These are phyloP conservation scores for Fonsecaea monophora DNA, from an alignment of 2,329 filamentous ascomycete species.

Conservation along the genomic window DNA sequence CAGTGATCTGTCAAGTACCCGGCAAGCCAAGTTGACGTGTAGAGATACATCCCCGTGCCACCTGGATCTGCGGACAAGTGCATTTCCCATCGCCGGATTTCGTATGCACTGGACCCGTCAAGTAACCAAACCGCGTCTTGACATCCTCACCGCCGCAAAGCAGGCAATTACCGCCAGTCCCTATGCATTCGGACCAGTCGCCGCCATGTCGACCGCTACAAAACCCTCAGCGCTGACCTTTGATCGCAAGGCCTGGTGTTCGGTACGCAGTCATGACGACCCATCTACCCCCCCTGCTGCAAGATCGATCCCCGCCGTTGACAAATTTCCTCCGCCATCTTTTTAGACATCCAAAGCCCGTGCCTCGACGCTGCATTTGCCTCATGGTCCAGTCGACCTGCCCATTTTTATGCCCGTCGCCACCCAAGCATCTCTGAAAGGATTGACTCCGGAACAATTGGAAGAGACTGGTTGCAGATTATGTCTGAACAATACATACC, in stretches of 20 bases:
- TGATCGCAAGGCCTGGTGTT: slow-evolving; percentile 78
- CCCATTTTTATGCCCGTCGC: slow-evolving; percentile 99
- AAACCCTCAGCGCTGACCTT: slow-evolving; percentile 71
- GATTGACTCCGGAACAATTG: slow-evolving; percentile 88
- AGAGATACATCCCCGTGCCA: slow-evolving; percentile 29
- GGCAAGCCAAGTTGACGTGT: slow-evolving; percentile 19
- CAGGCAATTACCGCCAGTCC: slow-evolving; percentile 19
- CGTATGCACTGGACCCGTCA: slow-evolving; percentile 31
- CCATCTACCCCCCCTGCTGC: slow-evolving; percentile 13
- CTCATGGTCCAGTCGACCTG: slow-evolving; percentile 87
- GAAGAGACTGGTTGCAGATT: slow-evolving; percentile 87
- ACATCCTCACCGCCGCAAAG: slow-evolving; percentile 36
- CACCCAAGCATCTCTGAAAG: slow-evolving; percentile 94
- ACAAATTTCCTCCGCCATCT: slow-evolving; percentile 22
- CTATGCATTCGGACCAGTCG: slow-evolving; percentile 33
- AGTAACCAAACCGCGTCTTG: slow-evolving; percentile 27
- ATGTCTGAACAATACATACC: slow-evolving; percentile 98
- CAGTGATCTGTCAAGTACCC: slow-evolving; percentile 19
- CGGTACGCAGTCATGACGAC: slow-evolving; percentile 63
- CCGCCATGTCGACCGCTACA: slow-evolving; percentile 36
- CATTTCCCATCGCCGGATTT: slow-evolving; percentile 26
- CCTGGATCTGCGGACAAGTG: slow-evolving; percentile 19
- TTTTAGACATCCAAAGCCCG: slow-evolving; percentile 90
- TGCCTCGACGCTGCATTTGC: slow-evolving; percentile 83
- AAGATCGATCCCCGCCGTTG: slow-evolving; percentile 19